Base-by-base conservation (phyloP, 2,329 filamentous ascomycete species). In the Corniculantispora saksenae region DNA sequence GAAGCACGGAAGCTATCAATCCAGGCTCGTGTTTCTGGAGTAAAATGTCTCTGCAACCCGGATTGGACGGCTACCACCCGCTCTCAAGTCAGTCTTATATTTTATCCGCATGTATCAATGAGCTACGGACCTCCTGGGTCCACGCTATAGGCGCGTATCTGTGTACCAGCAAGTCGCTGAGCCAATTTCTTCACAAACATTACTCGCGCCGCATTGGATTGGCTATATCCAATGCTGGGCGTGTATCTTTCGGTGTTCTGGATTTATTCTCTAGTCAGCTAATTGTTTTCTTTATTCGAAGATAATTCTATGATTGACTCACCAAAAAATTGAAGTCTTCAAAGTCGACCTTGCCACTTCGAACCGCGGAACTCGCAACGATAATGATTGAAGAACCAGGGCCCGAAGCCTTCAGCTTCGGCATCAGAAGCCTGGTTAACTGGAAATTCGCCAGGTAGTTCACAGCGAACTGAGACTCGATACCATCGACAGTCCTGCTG, bases 361-460 rank as follows among this genome's bases (percentile, higher is more conserved):
- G 29, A 29, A 59, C n/a, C 17, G 56, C 56, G 27, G 43, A 38
- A 12, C 56, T 50, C 3, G 56, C 27, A 5, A 38, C 43, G 19
- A 59, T 43, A 2, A 50, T 32, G n/a, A 48, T 27, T 12, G 25
- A 54, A 17, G 51, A 54, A 3, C 56, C 56, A 5, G 19, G 40
- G 13, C n/a, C 43, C 10, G 43, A 40, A 7, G 43, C 25, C 27
- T 47, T 19, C 3, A n/a, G 21, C 38, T 32, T 21, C 4, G 7
- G 21, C n/a, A n/a, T 2, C 6, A 47, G 3, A 0, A 85, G 75
- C 19, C 83, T 75, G 67, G 83, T 81, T 13, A 86, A 75, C 0
- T 85, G 76, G 73, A 86, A 86, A 67, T 85, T 82, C 7, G 74
- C 77, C 3, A 87, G 71, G 69, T 86, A 80, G 69, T 86, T 85